Percentiles rank a stretch among this genome's conserved stretches.
These are phyloP conservation scores for Berberis thunbergii DNA, from an alignment of 164 flowering plant genomes.

Conservation along the genomic window DNA sequence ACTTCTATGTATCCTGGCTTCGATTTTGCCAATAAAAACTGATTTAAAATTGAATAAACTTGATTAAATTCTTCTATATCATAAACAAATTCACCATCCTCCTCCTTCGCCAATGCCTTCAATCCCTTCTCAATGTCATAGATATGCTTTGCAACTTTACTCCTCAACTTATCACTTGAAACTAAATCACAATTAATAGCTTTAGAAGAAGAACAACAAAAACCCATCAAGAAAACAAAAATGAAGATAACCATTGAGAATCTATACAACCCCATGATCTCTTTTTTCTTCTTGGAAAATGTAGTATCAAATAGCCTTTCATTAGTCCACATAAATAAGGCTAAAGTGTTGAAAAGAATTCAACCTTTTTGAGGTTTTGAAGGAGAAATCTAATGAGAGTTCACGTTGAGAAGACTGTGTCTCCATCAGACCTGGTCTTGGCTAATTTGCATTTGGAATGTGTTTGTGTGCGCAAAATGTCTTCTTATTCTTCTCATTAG, in stretches of 20 bases:
- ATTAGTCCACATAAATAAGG: background rate
- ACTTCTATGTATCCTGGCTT: slow-evolving; percentile 1
- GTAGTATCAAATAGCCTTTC: background rate
- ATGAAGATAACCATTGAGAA: background rate
- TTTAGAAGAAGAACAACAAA: background rate
- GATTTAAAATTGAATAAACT: slow-evolving; percentile 8
- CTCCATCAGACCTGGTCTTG: too few species aligned
- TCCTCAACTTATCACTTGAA: background rate
- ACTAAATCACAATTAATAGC: background rate
- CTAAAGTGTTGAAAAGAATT: background rate
- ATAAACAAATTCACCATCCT: background rate
- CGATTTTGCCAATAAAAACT: background rate
- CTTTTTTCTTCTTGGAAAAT: background rate
- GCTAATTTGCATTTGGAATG: too few species aligned
- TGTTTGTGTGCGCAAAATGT: too few species aligned
- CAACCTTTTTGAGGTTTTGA: background rate
- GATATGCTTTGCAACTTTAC: slow-evolving; percentile 5
- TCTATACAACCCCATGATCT: background rate
- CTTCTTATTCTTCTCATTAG: too few species aligned
- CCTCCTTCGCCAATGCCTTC: slow-evolving; percentile 7
- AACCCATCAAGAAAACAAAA: background rate
- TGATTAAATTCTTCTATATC: slow-evolving; percentile 3
- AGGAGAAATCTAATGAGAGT: background rate
- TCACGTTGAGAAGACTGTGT: background rate
- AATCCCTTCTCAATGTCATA: slow-evolving; percentile 5